Conservation (phyloP, 768 basidiomycete genomes). For the Kwoniella pini region DNA sequence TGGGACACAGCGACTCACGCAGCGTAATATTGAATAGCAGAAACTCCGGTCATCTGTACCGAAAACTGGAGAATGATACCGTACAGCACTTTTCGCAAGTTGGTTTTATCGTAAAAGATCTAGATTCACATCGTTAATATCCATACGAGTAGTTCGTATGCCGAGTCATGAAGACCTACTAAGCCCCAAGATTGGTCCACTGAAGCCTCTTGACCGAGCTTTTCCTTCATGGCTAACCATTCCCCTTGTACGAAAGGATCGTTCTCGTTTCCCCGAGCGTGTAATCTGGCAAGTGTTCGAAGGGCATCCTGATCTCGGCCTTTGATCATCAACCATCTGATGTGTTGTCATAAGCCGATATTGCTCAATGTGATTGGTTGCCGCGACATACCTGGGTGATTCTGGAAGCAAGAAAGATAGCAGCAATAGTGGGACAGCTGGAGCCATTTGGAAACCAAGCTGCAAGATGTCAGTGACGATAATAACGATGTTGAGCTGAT, state of each 20-base stretch:
- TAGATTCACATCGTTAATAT: conserved; percentile 52
- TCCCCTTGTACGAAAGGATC: conserved; percentile 57
- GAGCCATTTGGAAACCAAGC: conserved; percentile 42
- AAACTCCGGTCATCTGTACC: conserved; percentile 65
- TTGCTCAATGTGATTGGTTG: background rate
- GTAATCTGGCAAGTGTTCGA: conserved; percentile 74
- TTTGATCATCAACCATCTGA: conserved; percentile 71
- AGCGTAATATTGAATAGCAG: conserved; percentile 63
- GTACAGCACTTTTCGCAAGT: conserved; percentile 29
- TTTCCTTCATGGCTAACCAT: conserved; percentile 68
- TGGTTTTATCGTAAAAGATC: conserved; percentile 52
- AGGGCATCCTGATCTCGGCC: conserved; percentile 71
- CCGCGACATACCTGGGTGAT: conserved; percentile 62
- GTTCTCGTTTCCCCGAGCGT: conserved; percentile 68
- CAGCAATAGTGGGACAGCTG: conserved; percentile 54
- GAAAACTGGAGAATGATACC: conserved; percentile 60
- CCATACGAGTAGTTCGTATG: background rate
- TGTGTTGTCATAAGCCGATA: background rate
- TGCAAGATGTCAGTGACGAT: conserved; percentile 67
- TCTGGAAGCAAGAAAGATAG: conserved; percentile 75
- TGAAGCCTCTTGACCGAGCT: conserved; percentile 64
- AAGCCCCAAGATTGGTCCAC: conserved; percentile 57
- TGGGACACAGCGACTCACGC: conserved; percentile 24
- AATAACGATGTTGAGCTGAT: background rate
- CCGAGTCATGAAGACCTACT: conserved; percentile 7